phyloP scores from a whole-genome alignment of 2,329 filamentous ascomycete genomes.

The Amphichorda felina region DNA sequence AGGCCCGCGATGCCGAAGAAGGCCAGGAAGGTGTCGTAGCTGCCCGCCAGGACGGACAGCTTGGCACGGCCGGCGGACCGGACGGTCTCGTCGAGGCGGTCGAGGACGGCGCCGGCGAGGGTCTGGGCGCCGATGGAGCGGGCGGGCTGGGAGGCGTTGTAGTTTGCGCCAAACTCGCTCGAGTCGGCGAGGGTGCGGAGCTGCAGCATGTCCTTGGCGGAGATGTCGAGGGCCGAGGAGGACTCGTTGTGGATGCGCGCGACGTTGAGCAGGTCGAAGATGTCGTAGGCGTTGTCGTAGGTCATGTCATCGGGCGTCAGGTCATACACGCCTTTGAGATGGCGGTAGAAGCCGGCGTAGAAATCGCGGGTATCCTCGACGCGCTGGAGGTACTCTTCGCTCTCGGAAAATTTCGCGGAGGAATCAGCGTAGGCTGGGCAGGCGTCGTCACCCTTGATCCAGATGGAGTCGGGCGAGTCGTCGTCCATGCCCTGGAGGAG shows the following conservation, averaged over 20 bases:
- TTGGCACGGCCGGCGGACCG: constrained; percentile 16
- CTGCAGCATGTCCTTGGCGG: constrained; percentile 18
- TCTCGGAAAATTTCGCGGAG: constrained; percentile 14
- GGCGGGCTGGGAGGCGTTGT: constrained; percentile 14
- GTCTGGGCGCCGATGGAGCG: constrained; percentile 18
- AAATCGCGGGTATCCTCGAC: constrained; percentile 15
- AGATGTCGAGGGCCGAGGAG: constrained; percentile 16
- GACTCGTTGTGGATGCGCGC: constrained; percentile 19
- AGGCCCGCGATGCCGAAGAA: constrained; percentile 19
- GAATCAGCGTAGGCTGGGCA: constrained; percentile 15
- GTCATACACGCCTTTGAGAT: constrained; percentile 18
- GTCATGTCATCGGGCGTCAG: constrained; percentile 16
- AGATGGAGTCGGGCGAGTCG: constrained; percentile 20
- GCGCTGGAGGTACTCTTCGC: constrained; percentile 12
- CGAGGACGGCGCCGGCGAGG: constrained; percentile 15
- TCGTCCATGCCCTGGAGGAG: constrained; percentile 15
- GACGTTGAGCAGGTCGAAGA: constrained; percentile 22
- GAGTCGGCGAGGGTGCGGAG: constrained; percentile 19
- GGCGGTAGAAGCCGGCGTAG: constrained; percentile 14
- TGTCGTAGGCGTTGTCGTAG: constrained; percentile 20
- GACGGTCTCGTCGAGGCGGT: constrained; percentile 18
- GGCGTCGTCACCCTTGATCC: constrained; percentile 23
- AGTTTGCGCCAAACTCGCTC: constrained; percentile 18
- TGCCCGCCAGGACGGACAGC: constrained; percentile 19
- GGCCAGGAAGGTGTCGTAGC: constrained; percentile 22